Evolutionary conservation across 371 early-diverging fungal genomes (phyloP).

Genomic region (Lichtheimia ramosa): DNA sequence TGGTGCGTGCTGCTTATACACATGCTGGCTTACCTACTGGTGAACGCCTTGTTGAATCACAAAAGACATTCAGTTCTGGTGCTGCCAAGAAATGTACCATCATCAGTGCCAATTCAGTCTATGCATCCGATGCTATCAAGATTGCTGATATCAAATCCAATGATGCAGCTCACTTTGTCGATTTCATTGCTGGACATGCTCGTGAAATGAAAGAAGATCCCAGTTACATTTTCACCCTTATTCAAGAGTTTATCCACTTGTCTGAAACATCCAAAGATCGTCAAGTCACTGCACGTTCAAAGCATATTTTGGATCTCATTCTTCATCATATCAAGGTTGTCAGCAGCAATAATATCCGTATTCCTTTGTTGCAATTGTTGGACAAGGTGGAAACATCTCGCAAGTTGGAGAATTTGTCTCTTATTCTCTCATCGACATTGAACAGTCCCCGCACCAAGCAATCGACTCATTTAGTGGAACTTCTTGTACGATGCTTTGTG

Average conservation of each 20-base stretch:
- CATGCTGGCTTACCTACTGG: slow-evolving; percentile 25
- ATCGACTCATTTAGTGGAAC: slow-evolving; percentile 42
- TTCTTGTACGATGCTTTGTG: slow-evolving; percentile 65
- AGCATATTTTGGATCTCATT: slow-evolving; percentile 59
- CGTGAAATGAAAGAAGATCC: slow-evolving; percentile 41
- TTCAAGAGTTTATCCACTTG: slow-evolving; percentile 29
- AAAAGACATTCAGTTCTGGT: not conserved
- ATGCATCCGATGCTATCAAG: slow-evolving; percentile 23
- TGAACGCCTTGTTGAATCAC: slow-evolving; percentile 41
- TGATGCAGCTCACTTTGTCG: slow-evolving; percentile 55
- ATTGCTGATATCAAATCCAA: slow-evolving; percentile 55
- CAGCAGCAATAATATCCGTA: slow-evolving; percentile 42
- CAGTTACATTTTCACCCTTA: slow-evolving; percentile 19
- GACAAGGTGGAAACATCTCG: slow-evolving; percentile 53
- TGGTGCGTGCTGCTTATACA: slow-evolving; percentile 46
- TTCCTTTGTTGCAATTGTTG: slow-evolving; percentile 56
- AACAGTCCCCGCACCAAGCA: slow-evolving; percentile 29
- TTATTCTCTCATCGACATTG: slow-evolving; percentile 55
- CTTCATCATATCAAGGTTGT: slow-evolving; percentile 68
- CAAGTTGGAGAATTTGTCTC: slow-evolving; percentile 65
- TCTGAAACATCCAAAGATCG: slow-evolving; percentile 28
- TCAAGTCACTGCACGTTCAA: slow-evolving; percentile 27
- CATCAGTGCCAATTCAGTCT: slow-evolving; percentile 48
- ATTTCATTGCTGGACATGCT: slow-evolving; percentile 37
- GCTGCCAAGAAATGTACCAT: slow-evolving; percentile 1